Conservation (phyloP, 257 asterid species). For the Fraxinus americana region DNA sequence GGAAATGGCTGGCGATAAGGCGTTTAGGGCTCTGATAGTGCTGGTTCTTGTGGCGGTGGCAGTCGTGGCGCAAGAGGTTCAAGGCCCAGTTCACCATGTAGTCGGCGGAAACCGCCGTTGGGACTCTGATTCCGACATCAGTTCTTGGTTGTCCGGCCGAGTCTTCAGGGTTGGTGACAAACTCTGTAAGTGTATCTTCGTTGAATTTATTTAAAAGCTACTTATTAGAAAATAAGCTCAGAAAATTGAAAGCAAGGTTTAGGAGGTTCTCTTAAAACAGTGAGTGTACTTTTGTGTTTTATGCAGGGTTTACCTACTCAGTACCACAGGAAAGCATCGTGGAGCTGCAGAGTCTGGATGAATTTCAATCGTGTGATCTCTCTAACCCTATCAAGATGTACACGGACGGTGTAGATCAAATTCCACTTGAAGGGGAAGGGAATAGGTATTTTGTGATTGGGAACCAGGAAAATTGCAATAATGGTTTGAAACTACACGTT, state of each 20-base stretch:
- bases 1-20: conserved; percentile 16
- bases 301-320: conserved; percentile 52
- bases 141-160: conserved; percentile 41
- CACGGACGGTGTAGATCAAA: conserved; percentile 37
- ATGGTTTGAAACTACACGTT: conserved; percentile 67
- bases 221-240: not conserved
- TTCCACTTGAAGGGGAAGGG: conserved; percentile 58
- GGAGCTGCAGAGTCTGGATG: conserved; percentile 58
- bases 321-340: conserved; percentile 47
- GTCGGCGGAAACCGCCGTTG: conserved; percentile 43
- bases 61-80: conserved; percentile 11
- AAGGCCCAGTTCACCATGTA: conserved; percentile 35
- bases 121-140: conserved; percentile 32
- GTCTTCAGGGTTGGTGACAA: conserved; percentile 44
- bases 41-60: conserved; percentile 7
- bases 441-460: conserved; percentile 62
- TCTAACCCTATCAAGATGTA: conserved; percentile 63
- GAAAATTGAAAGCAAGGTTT: not conserved
- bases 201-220: too few relatives aligned
- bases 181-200: conserved; percentile 30
- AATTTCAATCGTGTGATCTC: conserved; percentile 55
- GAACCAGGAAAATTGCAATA: conserved; percentile 50
- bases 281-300: not conserved
- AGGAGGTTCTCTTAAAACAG: not conserved
- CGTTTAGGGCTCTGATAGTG: not conserved